These are phyloP conservation scores for Penicillium digitatum DNA, from an alignment of 2,329 filamentous ascomycete genomes.

Conservation along the genomic window DNA sequence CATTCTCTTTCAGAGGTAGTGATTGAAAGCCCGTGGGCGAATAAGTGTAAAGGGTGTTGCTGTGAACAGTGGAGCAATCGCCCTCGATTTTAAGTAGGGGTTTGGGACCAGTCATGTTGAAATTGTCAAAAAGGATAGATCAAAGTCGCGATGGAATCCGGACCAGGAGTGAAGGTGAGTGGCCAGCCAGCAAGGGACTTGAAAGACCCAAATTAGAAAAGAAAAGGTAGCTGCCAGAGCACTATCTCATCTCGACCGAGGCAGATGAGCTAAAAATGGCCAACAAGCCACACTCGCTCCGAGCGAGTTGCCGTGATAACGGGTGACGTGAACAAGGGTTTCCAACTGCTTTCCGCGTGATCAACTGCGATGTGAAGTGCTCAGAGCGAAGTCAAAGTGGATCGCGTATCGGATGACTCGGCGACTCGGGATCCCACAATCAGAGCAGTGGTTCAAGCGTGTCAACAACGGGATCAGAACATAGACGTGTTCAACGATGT, in stretches of 20 bases:
- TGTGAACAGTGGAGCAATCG: constrained; percentile 75
- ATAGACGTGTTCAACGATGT: neutral
- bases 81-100: constrained; percentile 67
- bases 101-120: constrained; percentile 65
- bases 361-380: neutral
- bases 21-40: constrained; percentile 71
- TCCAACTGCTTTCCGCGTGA: neutral
- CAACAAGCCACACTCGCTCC: neutral
- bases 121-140: constrained; percentile 8
- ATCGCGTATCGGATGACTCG: constrained; percentile 3
- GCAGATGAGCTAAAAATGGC: neutral
- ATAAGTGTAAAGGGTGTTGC: constrained; percentile 81
- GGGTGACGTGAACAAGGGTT: neutral
- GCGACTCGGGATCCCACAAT: neutral
- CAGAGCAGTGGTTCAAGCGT: neutral
- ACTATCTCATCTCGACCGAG: constrained; percentile 32
- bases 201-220: constrained; percentile 18
- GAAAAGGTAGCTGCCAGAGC: constrained; percentile 34
- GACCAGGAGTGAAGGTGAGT: constrained; percentile 27
- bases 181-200: constrained; percentile 27
- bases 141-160: constrained; percentile 21
- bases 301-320: neutral
- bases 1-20: constrained; percentile 63
- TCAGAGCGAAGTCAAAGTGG: neutral
- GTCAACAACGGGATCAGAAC: neutral